Evolutionary conservation across 352 stramenopile species (phyloP).

Genomic region (Aphanomyces invadans): DNA sequence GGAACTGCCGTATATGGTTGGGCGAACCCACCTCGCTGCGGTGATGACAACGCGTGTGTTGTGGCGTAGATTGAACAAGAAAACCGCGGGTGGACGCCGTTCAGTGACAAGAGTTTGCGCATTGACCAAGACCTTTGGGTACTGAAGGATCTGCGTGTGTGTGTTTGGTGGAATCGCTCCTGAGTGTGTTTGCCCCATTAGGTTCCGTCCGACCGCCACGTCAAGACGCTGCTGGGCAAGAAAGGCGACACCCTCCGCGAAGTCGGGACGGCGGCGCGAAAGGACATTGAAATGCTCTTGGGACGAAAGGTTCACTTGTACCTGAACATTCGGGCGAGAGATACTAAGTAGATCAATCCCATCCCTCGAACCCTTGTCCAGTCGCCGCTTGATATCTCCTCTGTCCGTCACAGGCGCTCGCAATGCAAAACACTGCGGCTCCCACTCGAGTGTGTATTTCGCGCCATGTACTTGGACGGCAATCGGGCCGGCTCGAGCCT

Average conservation of each 20-base stretch:
- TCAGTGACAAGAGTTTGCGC: slow-evolving; percentile 76
- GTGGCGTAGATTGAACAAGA: slow-evolving; percentile 26
- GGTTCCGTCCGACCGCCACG: slow-evolving; percentile 62
- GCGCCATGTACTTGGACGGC: too few species aligned
- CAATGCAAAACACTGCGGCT: too few species aligned
- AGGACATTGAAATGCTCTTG: slow-evolving; percentile 69
- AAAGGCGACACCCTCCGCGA: slow-evolving; percentile 71
- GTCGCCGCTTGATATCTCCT: too few species aligned
- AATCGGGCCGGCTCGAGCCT: too few species aligned
- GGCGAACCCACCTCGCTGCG: neutral
- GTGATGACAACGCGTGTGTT: neutral
- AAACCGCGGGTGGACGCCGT: slow-evolving; percentile 66
- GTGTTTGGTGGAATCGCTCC: too few species aligned
- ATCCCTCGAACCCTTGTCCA: too few species aligned
- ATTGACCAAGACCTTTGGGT: slow-evolving; percentile 87
- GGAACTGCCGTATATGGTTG: slow-evolving; percentile 58
- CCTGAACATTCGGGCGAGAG: slow-evolving; percentile 62
- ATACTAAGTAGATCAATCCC: neutral
- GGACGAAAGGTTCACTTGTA: slow-evolving; percentile 72
- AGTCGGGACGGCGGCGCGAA: slow-evolving; percentile 57
- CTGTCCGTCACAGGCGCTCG: too few species aligned
- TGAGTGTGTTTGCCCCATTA: too few species aligned
- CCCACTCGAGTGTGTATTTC: too few species aligned
- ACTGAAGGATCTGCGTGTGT: slow-evolving; percentile 33
- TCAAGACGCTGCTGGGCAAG: slow-evolving; percentile 72